Percentiles rank a stretch among this genome's conserved stretches.
phyloP scores from a whole-genome alignment of 257 asterid species.

The Fraxinus americana region DNA sequence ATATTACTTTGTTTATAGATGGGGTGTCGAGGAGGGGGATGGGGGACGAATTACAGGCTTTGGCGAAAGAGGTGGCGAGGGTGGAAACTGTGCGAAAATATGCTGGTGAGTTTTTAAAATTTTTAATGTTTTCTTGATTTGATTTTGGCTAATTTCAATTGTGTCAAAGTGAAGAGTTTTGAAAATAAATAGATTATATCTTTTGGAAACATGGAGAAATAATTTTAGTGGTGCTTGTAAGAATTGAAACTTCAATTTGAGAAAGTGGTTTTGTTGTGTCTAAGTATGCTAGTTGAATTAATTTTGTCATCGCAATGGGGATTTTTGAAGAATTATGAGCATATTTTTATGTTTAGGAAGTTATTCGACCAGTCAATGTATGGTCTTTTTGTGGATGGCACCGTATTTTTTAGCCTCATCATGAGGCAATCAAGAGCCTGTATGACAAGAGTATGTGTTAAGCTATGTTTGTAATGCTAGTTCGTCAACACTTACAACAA shows the following conservation, averaged over 20 bases:
- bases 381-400: not conserved
- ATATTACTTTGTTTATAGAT: conserved; percentile 36
- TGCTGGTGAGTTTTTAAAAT: conserved; percentile 57
- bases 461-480: not conserved
- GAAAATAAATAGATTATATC: not conserved
- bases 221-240: not conserved
- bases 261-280: too few species aligned
- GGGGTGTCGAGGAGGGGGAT: conserved; percentile 59
- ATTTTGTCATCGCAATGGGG: not conserved
- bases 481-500: not conserved
- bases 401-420: too few species aligned
- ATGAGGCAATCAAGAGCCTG: not conserved
- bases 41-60: conserved; percentile 80
- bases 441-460: not conserved
- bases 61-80: conserved; percentile 97
- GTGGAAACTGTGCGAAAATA: conserved; percentile 85
- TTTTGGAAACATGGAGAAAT: not conserved
- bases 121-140: not conserved
- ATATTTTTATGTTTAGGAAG: not conserved
- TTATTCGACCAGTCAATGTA: not conserved
- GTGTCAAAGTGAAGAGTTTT: conserved; percentile 11
- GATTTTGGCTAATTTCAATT: not conserved
- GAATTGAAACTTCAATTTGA: not conserved
- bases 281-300: not conserved
- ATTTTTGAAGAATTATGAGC: not conserved